Evolutionary conservation across 208 protist species (phyloP).

Genomic region (Leishmania amazonensis): DNA sequence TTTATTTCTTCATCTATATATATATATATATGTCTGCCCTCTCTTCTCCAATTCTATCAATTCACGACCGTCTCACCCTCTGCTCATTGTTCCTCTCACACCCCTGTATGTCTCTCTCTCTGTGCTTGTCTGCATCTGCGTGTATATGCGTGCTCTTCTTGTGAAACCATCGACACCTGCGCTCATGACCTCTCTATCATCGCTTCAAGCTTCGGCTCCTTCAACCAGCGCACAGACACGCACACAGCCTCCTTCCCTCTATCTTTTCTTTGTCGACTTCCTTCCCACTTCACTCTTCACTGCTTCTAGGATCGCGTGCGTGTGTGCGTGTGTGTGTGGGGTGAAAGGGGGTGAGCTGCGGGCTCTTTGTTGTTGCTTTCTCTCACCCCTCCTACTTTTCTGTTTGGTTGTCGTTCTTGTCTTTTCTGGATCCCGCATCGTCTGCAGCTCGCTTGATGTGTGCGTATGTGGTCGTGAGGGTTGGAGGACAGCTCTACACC

Average conservation of each 20-base stretch:
- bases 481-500: neutral
- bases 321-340: neutral
- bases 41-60: neutral
- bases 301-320: neutral
- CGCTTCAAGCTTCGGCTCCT: neutral
- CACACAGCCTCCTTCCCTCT: neutral
- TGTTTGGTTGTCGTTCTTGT: neutral
- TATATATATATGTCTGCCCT: neutral
- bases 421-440: slow-evolving; percentile 4
- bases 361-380: slow-evolving; percentile 6
- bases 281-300: neutral
- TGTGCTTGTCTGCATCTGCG: neutral
- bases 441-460: slow-evolving; percentile 12
- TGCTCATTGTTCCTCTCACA: neutral
- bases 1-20: neutral
- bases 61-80: neutral
- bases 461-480: neutral
- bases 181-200: neutral
- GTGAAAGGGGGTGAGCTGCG: neutral
- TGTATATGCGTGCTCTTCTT: neutral
- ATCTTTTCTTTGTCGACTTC: neutral
- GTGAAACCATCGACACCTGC: neutral
- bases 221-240: neutral
- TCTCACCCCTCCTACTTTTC: neutral
- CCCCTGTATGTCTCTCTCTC: neutral